These are phyloP conservation scores for Cutaneotrichosporon curvatum DNA, from an alignment of 1,284 basidiomycete genomes.

Conservation along the genomic window DNA sequence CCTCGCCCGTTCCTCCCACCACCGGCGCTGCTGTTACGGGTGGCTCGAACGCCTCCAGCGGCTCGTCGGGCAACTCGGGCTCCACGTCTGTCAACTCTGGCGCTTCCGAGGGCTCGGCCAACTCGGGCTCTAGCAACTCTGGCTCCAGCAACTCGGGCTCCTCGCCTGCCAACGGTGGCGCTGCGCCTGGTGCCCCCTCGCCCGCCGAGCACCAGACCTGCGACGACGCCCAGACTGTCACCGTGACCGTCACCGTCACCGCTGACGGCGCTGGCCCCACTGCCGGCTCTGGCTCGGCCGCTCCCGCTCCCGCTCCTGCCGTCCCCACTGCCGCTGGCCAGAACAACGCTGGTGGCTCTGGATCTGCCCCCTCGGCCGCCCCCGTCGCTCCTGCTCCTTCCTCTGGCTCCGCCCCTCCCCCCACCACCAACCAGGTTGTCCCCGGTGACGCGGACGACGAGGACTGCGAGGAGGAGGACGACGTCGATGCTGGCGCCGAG, in stretches of 20 bases:
- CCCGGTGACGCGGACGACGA: conserved; percentile 2
- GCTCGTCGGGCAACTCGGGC: neutral
- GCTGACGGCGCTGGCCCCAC: neutral
- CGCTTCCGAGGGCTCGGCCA: neutral
- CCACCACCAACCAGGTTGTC: too few species aligned
- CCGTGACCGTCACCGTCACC: conserved; percentile 9
- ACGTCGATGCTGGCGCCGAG: neutral
- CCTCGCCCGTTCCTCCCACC: neutral
- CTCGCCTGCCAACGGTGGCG: neutral
- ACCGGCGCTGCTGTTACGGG: conserved; percentile 20
- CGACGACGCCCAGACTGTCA: conserved; percentile 1
- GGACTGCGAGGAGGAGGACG: conserved; percentile 12
- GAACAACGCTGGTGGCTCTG: too few species aligned
- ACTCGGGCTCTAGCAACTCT: neutral
- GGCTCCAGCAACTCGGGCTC: neutral
- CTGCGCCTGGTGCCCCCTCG: neutral
- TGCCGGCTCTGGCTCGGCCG: too few species aligned
- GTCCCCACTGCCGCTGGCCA: neutral
- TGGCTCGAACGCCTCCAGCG: neutral
- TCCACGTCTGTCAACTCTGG: neutral
- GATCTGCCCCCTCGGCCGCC: too few species aligned
- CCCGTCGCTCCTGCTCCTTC: too few species aligned
- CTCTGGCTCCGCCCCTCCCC: neutral
- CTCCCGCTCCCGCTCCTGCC: neutral
- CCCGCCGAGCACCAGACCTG: neutral